Percentiles rank a stretch among this genome's conserved stretches.
phyloP scores from a whole-genome alignment of 208 protist species.

The Angomonas deanei region DNA sequence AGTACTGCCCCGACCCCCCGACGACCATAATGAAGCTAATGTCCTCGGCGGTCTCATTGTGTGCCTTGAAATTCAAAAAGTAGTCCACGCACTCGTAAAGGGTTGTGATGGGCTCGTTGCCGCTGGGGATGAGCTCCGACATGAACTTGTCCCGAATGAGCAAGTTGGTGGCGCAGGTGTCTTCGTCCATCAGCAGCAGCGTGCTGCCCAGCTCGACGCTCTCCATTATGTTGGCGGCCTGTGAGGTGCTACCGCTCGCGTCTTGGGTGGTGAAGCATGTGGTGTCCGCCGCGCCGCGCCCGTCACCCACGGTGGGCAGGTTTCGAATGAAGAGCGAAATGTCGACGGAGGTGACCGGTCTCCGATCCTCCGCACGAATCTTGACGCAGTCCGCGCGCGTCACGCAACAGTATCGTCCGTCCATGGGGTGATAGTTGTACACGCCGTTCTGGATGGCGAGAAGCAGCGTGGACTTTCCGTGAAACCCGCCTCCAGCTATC shows the following conservation, averaged over 20 bases:
- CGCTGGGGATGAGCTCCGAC: conserved; percentile 78
- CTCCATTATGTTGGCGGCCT: conserved; percentile 92
- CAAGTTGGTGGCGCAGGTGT: conserved; percentile 96
- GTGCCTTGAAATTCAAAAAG: conserved; percentile 20
- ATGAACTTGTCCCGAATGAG: conserved; percentile 92
- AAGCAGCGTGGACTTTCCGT: conserved; percentile 94
- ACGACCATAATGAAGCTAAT: conserved; percentile 89
- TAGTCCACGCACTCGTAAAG: conserved; percentile 74
- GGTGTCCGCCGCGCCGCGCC: conserved; percentile 21
- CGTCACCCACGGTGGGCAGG: conserved; percentile 39
- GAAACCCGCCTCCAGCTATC: conserved; percentile 94
- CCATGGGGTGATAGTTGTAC: conserved; percentile 92
- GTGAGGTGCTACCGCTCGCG: conserved; percentile 90
- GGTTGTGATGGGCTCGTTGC: conserved; percentile 92
- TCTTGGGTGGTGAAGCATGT: conserved; percentile 61
- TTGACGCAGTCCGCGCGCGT: conserved; percentile 81
- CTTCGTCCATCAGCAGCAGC: conserved; percentile 93
- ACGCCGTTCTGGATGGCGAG: conserved; percentile 88
- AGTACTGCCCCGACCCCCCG: conserved; percentile 92
- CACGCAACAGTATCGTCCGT: conserved; percentile 90
- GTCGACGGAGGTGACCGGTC: conserved; percentile 81
- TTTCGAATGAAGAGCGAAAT: conserved; percentile 93
- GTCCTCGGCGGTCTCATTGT: conserved; percentile 24
- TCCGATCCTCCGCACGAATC: conserved; percentile 92
- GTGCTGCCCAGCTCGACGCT: conserved; percentile 87